A percentile compares a stretch with the other conserved stretches of the same genome.
Conservation (phyloP, 2,329 filamentous ascomycete species). For the Hypoxylon sp. region DNA sequence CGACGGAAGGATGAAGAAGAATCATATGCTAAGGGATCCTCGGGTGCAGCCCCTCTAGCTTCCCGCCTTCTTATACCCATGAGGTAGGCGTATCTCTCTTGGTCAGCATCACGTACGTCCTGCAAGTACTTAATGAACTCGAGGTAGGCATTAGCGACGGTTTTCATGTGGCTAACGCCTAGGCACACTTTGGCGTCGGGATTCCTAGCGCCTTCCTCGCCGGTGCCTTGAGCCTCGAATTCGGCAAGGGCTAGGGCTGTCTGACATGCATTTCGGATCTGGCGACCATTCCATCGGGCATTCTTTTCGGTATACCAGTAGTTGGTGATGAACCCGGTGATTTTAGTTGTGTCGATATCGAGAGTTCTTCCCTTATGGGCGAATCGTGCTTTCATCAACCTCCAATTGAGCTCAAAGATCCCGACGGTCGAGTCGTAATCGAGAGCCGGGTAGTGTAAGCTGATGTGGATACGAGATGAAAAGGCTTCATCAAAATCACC, state of each 20-base stretch:
- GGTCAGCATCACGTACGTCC: constrained; percentile 1
- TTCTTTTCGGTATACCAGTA: constrained; percentile 28
- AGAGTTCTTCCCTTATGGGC: constrained; percentile 21
- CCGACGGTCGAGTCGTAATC: constrained; percentile 30
- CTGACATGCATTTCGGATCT: constrained; percentile 50
- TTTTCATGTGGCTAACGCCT: constrained; percentile 39
- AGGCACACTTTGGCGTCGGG: constrained; percentile 39
- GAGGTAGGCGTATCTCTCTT: background rate
- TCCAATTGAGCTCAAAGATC: constrained; percentile 41
- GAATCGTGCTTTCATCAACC: constrained; percentile 32
- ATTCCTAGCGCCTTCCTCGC: constrained; percentile 14
- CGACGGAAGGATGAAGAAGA: background rate
- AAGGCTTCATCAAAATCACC: constrained; percentile 61
- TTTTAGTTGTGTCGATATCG: constrained; percentile 11
- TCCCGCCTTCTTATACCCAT: constrained; percentile 4
- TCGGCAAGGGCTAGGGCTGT: constrained; percentile 45
- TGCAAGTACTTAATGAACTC: constrained; percentile 46
- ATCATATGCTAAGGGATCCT: background rate
- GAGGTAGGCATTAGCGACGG: constrained; percentile 44
- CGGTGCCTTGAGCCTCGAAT: constrained; percentile 45
- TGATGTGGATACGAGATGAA: constrained; percentile 56
- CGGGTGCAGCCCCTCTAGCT: background rate
- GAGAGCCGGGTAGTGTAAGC: constrained; percentile 54
- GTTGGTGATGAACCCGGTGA: constrained; percentile 32
- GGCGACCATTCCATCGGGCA: constrained; percentile 47